A percentile compares a stretch with the other conserved stretches of the same genome.
Evolutionary conservation across 1,284 basidiomycete species (phyloP).

Genomic region (Microbotryum lychnidis-dioicae): DNA sequence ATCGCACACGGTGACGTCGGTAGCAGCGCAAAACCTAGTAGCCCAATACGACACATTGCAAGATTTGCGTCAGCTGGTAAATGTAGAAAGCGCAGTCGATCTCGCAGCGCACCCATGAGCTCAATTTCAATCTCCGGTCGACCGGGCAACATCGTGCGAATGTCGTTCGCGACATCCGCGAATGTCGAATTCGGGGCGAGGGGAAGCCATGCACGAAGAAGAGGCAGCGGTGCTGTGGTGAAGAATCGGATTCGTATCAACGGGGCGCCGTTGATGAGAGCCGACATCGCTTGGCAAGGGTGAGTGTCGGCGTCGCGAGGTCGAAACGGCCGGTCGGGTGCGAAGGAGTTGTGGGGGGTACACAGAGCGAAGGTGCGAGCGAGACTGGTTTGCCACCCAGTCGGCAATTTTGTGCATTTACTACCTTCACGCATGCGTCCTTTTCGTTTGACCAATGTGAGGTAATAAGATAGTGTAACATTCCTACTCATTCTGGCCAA

Average conservation of each 20-base stretch:
- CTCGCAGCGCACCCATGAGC: conserved; percentile 3
- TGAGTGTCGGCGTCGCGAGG: too few relatives aligned
- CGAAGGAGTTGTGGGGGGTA: too few relatives aligned
- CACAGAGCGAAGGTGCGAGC: too few relatives aligned
- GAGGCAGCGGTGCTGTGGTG: conserved; percentile 14
- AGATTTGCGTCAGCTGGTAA: not conserved
- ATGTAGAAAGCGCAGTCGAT: too few relatives aligned
- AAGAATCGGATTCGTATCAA: conserved; percentile 16
- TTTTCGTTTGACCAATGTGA: too few relatives aligned
- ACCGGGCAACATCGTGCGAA: not conserved
- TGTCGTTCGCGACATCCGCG: not conserved
- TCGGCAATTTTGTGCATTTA: too few relatives aligned
- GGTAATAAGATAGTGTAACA: too few relatives aligned
- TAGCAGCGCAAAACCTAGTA: conserved; percentile 22
- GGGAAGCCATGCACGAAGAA: conserved; percentile 20
- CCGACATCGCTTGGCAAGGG: too few relatives aligned
- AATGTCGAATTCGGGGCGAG: not conserved
- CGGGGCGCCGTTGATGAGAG: not conserved
- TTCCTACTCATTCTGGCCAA: too few relatives aligned
- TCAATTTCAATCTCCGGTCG: conserved; percentile 1
- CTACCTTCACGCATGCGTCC: too few relatives aligned
- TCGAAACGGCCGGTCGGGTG: too few relatives aligned
- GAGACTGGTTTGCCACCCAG: too few relatives aligned
- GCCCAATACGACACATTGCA: not conserved
- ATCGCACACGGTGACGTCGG: conserved; percentile 11